Base-by-base conservation (phyloP, 2,329 filamentous ascomycete genomes). In the Stagonosporopsis chrysanthemi region DNA sequence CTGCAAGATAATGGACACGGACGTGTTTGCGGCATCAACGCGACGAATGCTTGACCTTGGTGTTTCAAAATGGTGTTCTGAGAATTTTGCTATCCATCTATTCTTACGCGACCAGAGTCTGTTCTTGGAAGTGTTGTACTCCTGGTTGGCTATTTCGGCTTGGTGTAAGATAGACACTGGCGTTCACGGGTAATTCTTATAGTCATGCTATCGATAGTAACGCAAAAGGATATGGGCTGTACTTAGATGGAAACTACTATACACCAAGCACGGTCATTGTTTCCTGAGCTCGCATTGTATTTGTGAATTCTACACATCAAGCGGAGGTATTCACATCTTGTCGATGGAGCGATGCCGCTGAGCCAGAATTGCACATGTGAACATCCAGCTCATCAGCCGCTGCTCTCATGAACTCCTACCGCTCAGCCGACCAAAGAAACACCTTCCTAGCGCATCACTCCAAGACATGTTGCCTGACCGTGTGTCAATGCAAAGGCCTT, bases 191-290 rank as follows among this genome's bases (percentile, higher is more conserved):
- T 44, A 11, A 38, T 22, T 15, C 12, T 39, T 29, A 11, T 29
- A 17, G 3, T 33, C 17, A 11, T 11, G 8, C 3, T 26, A 36
- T 41, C 15, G 8, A 35, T 12, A 17, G 29, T 15, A 26, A 44
- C 24, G 9, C 12, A 15, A 31, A 24, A 14, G 23, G 24, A 31
- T 17, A 17, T 0, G 49, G 31, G 12, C 4, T 44, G 40, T 52
- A 44, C 22, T n/a, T 52, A 52, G 49, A 52, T 29, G 33, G 6
- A 15, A 31, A 43, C 11, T 15, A 40, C 8, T 28, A 41, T 29
- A 43, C 39, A 22, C 28, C 14, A 19, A 28, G 23, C 12, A 36
- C 9, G 9, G 2, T 24, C 8, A 5, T 38, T n/a, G 4, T n/a
- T 28, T 29, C 6, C 28, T 14, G 11, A 12, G 28, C 19, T 14